Conservation (phyloP, 2,329 filamentous ascomycete species). For the Aureobasidium mangrovei region DNA sequence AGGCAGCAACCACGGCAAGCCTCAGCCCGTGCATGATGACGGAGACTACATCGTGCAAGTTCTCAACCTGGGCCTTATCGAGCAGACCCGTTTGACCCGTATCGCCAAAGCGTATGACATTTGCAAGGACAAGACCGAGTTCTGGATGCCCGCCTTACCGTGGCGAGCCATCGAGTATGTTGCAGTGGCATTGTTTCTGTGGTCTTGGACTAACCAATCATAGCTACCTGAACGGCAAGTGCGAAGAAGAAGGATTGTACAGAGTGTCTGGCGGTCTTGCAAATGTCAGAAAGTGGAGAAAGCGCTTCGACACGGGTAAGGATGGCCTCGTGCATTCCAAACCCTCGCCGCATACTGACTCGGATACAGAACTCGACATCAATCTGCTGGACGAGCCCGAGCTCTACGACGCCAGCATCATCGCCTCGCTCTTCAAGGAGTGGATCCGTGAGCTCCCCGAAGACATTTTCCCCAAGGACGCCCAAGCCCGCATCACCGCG, state of each 20-base stretch:
- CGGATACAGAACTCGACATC: conserved; percentile 68
- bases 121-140: conserved; percentile 91
- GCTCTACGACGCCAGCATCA: conserved; percentile 91
- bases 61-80: conserved; percentile 75
- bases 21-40: conserved; percentile 51
- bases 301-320: conserved; percentile 76
- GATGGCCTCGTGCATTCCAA: not conserved
- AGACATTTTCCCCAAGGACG: conserved; percentile 79
- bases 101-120: conserved; percentile 84
- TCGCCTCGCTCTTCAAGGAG: conserved; percentile 91
- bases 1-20: conserved; percentile 58
- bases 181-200: not conserved
- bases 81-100: conserved; percentile 82
- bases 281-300: conserved; percentile 88
- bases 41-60: conserved; percentile 78
- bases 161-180: conserved; percentile 85
- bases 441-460: conserved; percentile 94
- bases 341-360: not conserved
- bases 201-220: conserved; percentile 9
- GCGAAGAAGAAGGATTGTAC: conserved; percentile 88
- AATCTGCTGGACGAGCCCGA: conserved; percentile 81
- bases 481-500: conserved; percentile 69
- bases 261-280: conserved; percentile 83
- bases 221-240: conserved; percentile 85
- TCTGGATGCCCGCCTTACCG: conserved; percentile 95